These are phyloP conservation scores for Lentinula sp. DNA, from an alignment of 768 basidiomycete species.

Conservation along the genomic window DNA sequence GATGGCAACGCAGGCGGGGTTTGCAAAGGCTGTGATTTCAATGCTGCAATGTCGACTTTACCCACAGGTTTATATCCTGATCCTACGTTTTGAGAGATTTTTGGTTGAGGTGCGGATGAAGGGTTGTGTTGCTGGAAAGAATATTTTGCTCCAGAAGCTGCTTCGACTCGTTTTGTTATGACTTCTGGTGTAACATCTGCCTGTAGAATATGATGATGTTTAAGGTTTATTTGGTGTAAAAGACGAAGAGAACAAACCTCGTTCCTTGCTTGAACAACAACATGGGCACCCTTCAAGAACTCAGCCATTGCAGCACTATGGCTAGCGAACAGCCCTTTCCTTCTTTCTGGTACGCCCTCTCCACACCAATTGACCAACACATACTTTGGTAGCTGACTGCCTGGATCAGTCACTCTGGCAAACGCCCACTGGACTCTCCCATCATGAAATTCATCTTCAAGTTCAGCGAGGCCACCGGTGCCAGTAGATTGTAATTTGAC, in stretches of 20 bases:
- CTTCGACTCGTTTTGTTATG: slow-evolving; percentile 84
- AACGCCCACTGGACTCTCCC: slow-evolving; percentile 96
- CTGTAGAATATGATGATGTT: slow-evolving; percentile 25
- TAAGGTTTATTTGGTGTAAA: too few relatives aligned
- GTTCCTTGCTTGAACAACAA: slow-evolving; percentile 80
- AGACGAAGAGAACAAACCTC: slow-evolving; percentile 45
- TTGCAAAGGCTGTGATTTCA: slow-evolving; percentile 39
- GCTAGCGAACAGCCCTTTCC: slow-evolving; percentile 90
- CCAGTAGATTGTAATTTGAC: slow-evolving; percentile 85
- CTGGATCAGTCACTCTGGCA: slow-evolving; percentile 76
- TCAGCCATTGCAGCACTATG: slow-evolving; percentile 77
- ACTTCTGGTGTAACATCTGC: slow-evolving; percentile 72
- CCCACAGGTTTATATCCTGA: slow-evolving; percentile 74
- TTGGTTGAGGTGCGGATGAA: slow-evolving; percentile 56
- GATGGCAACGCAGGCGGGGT: slow-evolving; percentile 31
- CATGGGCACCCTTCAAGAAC: slow-evolving; percentile 80
- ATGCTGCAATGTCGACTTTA: slow-evolving; percentile 58
- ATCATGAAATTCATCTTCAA: slow-evolving; percentile 93
- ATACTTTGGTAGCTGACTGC: slow-evolving; percentile 84
- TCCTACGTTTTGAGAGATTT: slow-evolving; percentile 35
- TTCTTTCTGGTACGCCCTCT: slow-evolving; percentile 87
- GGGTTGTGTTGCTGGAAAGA: slow-evolving; percentile 75
- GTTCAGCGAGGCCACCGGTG: slow-evolving; percentile 81
- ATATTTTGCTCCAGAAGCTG: slow-evolving; percentile 88
- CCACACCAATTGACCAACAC: slow-evolving; percentile 98